These are phyloP conservation scores for Beta vulgaris DNA, from an alignment of 148 eudicot genomes.

Conservation along the genomic window DNA sequence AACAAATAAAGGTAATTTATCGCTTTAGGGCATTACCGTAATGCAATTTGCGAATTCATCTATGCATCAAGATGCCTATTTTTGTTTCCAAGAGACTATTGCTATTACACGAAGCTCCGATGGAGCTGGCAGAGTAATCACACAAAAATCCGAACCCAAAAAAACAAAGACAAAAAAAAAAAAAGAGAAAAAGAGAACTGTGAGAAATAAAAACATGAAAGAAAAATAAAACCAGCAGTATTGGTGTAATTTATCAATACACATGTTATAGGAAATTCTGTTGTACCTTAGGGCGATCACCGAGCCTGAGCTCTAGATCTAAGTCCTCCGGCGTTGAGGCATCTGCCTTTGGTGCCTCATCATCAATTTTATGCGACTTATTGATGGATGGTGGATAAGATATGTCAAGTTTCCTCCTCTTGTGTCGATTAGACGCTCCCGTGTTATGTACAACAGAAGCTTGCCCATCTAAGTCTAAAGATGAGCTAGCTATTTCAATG, in stretches of 20 bases:
- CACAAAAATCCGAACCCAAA: background rate
- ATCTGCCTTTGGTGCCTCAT: constrained; percentile 23
- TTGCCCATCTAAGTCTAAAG: constrained; percentile 23
- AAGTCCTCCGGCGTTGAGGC: constrained; percentile 37
- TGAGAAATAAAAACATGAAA: too few relatives aligned
- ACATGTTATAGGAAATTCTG: background rate
- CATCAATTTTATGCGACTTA: constrained; percentile 9
- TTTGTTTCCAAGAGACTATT: too few relatives aligned
- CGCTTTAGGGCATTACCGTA: too few relatives aligned
- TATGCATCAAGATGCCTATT: too few relatives aligned
- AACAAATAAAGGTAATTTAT: too few relatives aligned
- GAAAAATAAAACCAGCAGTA: too few relatives aligned
- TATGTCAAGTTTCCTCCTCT: constrained; percentile 40
- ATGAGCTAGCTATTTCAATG: constrained; percentile 27
- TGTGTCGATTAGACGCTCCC: constrained; percentile 17
- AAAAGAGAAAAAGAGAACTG: too few relatives aligned
- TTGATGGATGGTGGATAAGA: background rate
- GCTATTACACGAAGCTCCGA: background rate
- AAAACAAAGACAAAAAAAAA: too few relatives aligned
- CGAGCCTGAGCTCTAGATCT: constrained; percentile 93
- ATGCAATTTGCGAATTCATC: too few relatives aligned
- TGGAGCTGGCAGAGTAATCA: background rate
- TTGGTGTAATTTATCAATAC: background rate
- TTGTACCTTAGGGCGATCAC: constrained; percentile 35
- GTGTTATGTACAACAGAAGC: constrained; percentile 20